Evolutionary conservation across 805 yeast genomes (phyloP), one percentile per base, ranked within the genome.

Genomic region (Sungouiozyma intestinalis): DNA sequence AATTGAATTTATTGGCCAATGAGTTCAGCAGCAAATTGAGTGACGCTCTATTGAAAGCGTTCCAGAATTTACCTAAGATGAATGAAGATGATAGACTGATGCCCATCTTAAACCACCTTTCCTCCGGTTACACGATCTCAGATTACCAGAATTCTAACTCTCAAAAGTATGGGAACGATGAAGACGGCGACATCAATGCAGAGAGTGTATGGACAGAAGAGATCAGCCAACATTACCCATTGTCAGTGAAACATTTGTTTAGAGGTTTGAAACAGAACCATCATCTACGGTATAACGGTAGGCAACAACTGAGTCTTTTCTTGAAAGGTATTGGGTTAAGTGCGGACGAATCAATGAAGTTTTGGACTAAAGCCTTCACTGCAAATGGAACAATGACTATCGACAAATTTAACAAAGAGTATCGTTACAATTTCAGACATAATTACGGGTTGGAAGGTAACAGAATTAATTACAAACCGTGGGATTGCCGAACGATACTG

Each of bases 391-490:
- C 54, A 9, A 72, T 81, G 63, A 72, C 79, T 4, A 59, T 76
- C 41, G 96, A 86, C 42, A 76, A 77, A 52, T 87, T 88, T 64
- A 77, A 81, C 60, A 88, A 87, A 63, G 94, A 90, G 56, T 88
- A 90, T 67, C 72, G 76, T 46, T 92, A 92, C 69, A 85, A 84
- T 53, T 76, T 92, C 54, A 73, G 95, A 46, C 97, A 92, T 62
- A 74, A 73, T 47, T 92, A 90, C 59, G 99, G 97, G 39, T 68
- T 85, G 44, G 96, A 85, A 64, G 99, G 98, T 51, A 81, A 81
- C 11, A 68, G 95, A 46, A 81, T 77, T 53, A 84, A 86, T 52
- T 87, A 86, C 63, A 75, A 76, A 53, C 95, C 97, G 3, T 75
- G 82, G 81, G 83, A 80, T 57, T 92, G 97, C 66, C 74, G 77